These are phyloP conservation scores for Yamadazyma scolyti DNA, from an alignment of 805 yeast species.

Conservation along the genomic window DNA sequence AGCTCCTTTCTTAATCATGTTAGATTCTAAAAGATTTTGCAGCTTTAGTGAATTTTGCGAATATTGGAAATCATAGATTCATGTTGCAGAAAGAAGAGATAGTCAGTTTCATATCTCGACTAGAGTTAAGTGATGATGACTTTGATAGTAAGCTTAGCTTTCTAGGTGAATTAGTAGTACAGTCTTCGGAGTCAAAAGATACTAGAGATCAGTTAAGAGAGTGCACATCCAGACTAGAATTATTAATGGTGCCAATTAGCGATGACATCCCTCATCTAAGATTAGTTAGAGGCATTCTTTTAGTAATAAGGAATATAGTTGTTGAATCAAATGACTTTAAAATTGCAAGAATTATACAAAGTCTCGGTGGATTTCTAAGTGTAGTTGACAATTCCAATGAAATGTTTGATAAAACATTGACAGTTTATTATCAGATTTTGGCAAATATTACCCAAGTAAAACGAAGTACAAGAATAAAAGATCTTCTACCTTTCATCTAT, in stretches of 20 bases:
- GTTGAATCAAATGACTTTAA: conserved; percentile 17
- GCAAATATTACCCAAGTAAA: conserved; percentile 18
- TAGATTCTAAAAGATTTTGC: no score
- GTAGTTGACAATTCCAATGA: conserved; percentile 1
- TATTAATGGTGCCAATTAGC: conserved; percentile 1
- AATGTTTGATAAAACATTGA: conserved; percentile 13
- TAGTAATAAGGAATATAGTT: conserved; percentile 48
- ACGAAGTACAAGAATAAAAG: conserved; percentile 2
- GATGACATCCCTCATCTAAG: conserved; percentile 19
- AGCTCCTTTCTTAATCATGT: no score
- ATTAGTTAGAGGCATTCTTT: conserved; percentile 42
- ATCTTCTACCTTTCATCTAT: conserved; percentile 11
- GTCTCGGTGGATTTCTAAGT: conserved; percentile 1
- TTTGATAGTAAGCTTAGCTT: conserved; percentile 4
- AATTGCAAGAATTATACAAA: conserved; percentile 3
- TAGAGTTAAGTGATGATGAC: conserved; percentile 2
- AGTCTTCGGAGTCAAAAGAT: conserved; percentile 1
- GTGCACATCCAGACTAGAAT: conserved; percentile 1
- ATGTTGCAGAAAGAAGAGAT: no score
- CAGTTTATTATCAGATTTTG: conserved; percentile 18
- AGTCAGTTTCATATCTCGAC: no score
- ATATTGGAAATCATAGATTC: no score
- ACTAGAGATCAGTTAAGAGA: conserved; percentile 1
- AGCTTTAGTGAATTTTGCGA: no score
- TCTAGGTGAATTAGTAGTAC: conserved; percentile 3